Conservation (phyloP, 805 yeast genomes). For the Metschnikowia lochheadii region DNA sequence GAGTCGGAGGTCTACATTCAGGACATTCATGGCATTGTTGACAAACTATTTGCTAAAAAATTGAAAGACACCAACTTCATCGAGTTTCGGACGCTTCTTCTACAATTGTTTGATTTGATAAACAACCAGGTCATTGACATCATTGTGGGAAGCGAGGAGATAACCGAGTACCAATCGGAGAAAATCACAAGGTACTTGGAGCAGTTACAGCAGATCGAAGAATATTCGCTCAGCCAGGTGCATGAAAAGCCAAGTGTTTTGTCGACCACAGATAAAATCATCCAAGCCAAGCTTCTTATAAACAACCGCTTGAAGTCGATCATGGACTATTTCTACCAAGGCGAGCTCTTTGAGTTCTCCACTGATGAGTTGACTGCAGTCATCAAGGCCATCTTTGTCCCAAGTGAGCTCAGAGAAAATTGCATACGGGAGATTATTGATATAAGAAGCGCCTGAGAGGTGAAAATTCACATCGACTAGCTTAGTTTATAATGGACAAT, state of each 20-base stretch:
- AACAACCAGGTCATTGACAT: conserved; percentile 27
- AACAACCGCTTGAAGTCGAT: conserved; percentile 43
- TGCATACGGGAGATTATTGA: conserved; percentile 45
- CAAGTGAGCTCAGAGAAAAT: conserved; percentile 45
- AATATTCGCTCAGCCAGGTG: conserved; percentile 6
- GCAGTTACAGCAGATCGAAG: conserved; percentile 8
- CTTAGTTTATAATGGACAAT: not conserved
- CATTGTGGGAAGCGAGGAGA: conserved; percentile 26
- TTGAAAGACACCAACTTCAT: conserved; percentile 24
- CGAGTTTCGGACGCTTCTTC: conserved; percentile 26
- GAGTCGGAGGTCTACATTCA: conserved; percentile 16
- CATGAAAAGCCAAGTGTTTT: conserved; percentile 9
- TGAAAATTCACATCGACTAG: not conserved
- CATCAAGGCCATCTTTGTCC: conserved; percentile 38
- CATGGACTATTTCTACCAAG: conserved; percentile 48
- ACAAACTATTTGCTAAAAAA: conserved; percentile 14
- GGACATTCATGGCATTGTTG: conserved; percentile 18
- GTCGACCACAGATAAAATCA: conserved; percentile 18
- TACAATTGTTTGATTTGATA: conserved; percentile 25
- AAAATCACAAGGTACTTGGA: conserved; percentile 27
- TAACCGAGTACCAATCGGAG: conserved; percentile 33
- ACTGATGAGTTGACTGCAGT: conserved; percentile 44
- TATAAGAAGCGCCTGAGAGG: conserved; percentile 29
- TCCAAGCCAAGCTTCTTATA: conserved; percentile 30
- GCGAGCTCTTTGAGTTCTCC: conserved; percentile 45